Percentiles rank a stretch among this genome's conserved stretches.
Evolutionary conservation across 2,329 filamentous ascomycete genomes (phyloP).

Genomic region (Penicillium sp.): DNA sequence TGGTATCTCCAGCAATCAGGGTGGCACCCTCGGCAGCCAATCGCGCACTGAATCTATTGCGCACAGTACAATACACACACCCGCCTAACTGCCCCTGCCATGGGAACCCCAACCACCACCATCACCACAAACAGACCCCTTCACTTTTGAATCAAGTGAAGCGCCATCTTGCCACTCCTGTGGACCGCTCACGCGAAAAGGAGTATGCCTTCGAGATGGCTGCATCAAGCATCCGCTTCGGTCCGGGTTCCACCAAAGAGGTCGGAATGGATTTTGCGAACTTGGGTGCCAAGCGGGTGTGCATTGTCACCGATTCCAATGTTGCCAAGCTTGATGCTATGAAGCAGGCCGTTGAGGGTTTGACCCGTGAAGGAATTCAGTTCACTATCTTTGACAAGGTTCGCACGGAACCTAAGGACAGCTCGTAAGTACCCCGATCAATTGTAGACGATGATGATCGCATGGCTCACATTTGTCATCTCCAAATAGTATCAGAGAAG

Average conservation of each 20-base stretch:
- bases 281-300: slow-evolving; percentile 81
- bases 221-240: slow-evolving; percentile 90
- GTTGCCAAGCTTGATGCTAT: slow-evolving; percentile 84
- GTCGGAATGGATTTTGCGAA: slow-evolving; percentile 98
- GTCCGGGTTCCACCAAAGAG: slow-evolving; percentile 88
- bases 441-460: not conserved
- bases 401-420: slow-evolving; percentile 90
- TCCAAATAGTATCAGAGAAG: slow-evolving; percentile 66
- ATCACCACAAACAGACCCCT: slow-evolving; percentile 61
- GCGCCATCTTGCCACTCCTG: slow-evolving; percentile 72
- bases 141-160: slow-evolving; percentile 57
- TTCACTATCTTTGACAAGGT: slow-evolving; percentile 82
- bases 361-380: slow-evolving; percentile 75
- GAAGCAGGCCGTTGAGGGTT: slow-evolving; percentile 80
- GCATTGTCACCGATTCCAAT: slow-evolving; percentile 85
- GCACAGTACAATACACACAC: slow-evolving; percentile 88
- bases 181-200: slow-evolving; percentile 72
- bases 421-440: slow-evolving; percentile 61
- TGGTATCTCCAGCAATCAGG: slow-evolving; percentile 45
- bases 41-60: slow-evolving; percentile 64
- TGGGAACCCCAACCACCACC: slow-evolving; percentile 79
- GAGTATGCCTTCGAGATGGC: slow-evolving; percentile 99
- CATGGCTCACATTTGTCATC: not conserved
- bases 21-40: slow-evolving; percentile 50
- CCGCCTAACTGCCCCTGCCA: slow-evolving; percentile 91